phyloP scores from a whole-genome alignment of 805 yeast species.

The Yarrowia porcina region DNA sequence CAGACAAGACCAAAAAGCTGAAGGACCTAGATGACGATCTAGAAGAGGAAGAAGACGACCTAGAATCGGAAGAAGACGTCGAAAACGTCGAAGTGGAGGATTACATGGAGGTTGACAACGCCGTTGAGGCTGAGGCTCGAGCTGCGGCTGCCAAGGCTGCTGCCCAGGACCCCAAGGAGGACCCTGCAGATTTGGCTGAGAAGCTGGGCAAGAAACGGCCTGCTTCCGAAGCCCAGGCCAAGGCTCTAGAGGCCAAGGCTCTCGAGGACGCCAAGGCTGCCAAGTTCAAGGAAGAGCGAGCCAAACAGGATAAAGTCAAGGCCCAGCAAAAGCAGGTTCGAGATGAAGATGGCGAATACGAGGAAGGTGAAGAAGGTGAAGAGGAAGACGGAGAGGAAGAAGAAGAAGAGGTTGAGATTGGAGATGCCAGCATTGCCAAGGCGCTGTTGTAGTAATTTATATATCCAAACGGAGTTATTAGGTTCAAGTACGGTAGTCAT shows the following conservation, averaged over 20 bases:
- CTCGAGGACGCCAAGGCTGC: constrained; percentile 15
- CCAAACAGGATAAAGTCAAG: constrained; percentile 19
- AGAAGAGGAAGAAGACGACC: constrained; percentile 9
- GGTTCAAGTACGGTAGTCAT: not conserved
- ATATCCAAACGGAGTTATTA: not conserved
- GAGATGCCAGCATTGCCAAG: constrained; percentile 3
- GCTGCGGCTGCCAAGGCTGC: not conserved
- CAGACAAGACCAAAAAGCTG: not conserved
- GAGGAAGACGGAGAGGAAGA: not conserved
- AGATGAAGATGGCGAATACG: not conserved
- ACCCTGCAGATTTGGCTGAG: not conserved
- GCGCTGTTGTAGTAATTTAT: constrained; percentile 16
- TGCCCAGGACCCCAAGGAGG: not conserved
- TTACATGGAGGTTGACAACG: not conserved
- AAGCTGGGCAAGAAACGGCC: constrained; percentile 10
- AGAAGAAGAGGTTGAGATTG: not conserved
- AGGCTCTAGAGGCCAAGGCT: not conserved
- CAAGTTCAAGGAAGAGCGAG: constrained; percentile 22
- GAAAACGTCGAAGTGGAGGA: constrained; percentile 3
- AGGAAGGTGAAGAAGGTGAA: not conserved
- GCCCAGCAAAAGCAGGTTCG: constrained; percentile 13
- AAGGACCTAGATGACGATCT: not conserved
- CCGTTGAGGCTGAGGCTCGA: not conserved
- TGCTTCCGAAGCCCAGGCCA: constrained; percentile 1
- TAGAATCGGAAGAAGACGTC: constrained; percentile 7